phyloP scores from a whole-genome alignment of 441 rosid genomes.

The Erodium trifolium region DNA sequence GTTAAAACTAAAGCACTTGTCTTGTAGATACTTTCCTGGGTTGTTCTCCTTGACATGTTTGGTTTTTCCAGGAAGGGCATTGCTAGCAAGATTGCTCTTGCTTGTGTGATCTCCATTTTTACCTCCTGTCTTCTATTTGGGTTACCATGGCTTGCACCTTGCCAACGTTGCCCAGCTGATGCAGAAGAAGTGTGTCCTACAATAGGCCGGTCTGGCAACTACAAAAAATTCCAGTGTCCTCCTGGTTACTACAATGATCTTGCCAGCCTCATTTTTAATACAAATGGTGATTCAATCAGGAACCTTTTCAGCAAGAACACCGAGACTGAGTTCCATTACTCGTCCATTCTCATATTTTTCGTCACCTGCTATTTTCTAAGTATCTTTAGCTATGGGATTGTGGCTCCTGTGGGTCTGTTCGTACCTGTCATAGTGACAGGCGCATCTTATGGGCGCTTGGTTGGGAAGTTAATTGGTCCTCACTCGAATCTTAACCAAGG shows the following conservation, averaged over 20 bases:
- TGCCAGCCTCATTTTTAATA: conserved; percentile 56
- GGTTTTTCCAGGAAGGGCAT: conserved; percentile 67
- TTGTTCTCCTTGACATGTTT: neutral
- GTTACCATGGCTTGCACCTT: conserved; percentile 71
- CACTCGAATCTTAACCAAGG: conserved; percentile 50
- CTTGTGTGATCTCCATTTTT: conserved; percentile 48
- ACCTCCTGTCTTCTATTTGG: conserved; percentile 78
- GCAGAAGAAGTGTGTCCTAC: conserved; percentile 55
- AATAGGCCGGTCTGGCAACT: conserved; percentile 67
- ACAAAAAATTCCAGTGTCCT: conserved; percentile 77
- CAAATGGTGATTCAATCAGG: conserved; percentile 69
- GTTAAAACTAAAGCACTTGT: too few relatives aligned
- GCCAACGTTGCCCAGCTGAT: conserved; percentile 58
- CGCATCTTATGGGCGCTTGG: conserved; percentile 59
- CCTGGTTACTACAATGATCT: conserved; percentile 71
- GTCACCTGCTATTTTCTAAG: conserved; percentile 49
- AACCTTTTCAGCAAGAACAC: conserved; percentile 41
- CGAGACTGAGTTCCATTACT: conserved; percentile 44
- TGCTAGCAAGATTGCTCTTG: conserved; percentile 54
- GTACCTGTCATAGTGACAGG: conserved; percentile 61
- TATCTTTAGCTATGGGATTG: conserved; percentile 65
- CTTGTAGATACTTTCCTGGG: too few relatives aligned
- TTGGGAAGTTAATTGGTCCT: conserved; percentile 42
- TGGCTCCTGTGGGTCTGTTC: conserved; percentile 65
- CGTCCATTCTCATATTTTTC: conserved; percentile 46